Evolutionary conservation across 768 basidiomycete genomes (phyloP).

Genomic region (Podaxis pistillaris): DNA sequence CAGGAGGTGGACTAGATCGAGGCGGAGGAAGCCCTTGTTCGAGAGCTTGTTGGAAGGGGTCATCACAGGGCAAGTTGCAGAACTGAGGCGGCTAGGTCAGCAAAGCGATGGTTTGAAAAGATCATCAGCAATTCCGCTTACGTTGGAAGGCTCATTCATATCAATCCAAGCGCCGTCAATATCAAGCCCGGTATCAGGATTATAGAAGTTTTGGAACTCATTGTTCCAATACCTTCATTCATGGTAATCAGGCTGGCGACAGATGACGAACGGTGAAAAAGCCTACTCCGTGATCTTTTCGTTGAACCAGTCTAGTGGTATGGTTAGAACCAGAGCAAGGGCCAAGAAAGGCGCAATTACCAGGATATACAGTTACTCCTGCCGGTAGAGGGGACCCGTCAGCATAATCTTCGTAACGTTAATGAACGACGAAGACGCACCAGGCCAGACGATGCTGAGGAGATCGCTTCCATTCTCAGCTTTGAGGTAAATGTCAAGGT

Average conservation of each 20-base stretch:
- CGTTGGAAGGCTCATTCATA: constrained; percentile 73
- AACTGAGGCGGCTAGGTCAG: constrained; percentile 37
- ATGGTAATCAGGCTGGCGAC: neutral
- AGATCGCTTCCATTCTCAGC: too few relatives aligned
- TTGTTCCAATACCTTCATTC: constrained; percentile 58
- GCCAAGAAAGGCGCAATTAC: neutral
- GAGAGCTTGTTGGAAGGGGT: constrained; percentile 58
- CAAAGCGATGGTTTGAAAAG: neutral
- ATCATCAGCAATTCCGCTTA: constrained; percentile 26
- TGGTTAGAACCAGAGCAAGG: neutral
- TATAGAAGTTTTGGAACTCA: constrained; percentile 59
- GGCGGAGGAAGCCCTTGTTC: constrained; percentile 55
- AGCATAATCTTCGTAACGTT: too few relatives aligned
- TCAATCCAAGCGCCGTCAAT: constrained; percentile 77
- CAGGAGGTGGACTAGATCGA: constrained; percentile 47
- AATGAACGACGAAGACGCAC: too few relatives aligned
- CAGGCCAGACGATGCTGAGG: too few relatives aligned
- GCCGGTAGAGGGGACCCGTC: too few relatives aligned
- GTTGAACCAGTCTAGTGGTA: constrained; percentile 54
- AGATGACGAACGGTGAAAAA: neutral
- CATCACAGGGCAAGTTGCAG: constrained; percentile 58
- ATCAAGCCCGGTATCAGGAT: constrained; percentile 50
- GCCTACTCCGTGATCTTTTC: constrained; percentile 47
- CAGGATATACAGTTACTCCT: constrained; percentile 13
- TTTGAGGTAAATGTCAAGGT: too few relatives aligned